Conservation (phyloP, 2,329 filamentous ascomycete species). For the Hypoxylon sp. region DNA sequence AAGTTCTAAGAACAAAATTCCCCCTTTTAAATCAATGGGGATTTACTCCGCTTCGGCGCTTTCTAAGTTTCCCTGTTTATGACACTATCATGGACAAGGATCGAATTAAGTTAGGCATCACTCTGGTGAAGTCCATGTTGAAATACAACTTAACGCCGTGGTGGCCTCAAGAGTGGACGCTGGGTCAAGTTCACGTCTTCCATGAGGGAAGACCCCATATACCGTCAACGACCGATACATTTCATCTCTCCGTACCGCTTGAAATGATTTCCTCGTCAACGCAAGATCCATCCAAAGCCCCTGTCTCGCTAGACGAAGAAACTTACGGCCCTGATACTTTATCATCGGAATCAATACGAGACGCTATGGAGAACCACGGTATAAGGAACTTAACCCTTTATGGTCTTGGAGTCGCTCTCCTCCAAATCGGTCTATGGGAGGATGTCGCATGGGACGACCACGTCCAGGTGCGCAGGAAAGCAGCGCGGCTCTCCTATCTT, state of each 20-base stretch:
- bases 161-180: constrained; percentile 16
- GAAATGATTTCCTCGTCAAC: not conserved
- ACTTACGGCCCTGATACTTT: not conserved
- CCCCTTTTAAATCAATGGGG: not conserved
- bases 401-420: constrained; percentile 20
- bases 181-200: constrained; percentile 2
- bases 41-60: not conserved
- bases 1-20: not conserved
- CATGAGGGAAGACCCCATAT: not conserved
- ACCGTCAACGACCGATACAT: constrained; percentile 3
- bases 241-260: constrained; percentile 4
- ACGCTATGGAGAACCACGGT: constrained; percentile 22
- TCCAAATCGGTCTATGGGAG: constrained; percentile 27
- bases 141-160: constrained; percentile 21
- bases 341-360: constrained; percentile 21
- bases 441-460: constrained; percentile 12
- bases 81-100: constrained; percentile 1
- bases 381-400: constrained; percentile 30
- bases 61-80: not conserved
- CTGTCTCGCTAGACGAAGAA: not conserved
- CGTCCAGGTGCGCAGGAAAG: constrained; percentile 8
- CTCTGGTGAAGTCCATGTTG: constrained; percentile 17
- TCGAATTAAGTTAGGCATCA: constrained; percentile 13
- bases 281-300: too few species aligned
- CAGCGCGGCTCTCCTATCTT: not conserved